Evolutionary conservation across 2,329 filamentous ascomycete genomes (phyloP).

Genomic region (Esteya vermicola): DNA sequence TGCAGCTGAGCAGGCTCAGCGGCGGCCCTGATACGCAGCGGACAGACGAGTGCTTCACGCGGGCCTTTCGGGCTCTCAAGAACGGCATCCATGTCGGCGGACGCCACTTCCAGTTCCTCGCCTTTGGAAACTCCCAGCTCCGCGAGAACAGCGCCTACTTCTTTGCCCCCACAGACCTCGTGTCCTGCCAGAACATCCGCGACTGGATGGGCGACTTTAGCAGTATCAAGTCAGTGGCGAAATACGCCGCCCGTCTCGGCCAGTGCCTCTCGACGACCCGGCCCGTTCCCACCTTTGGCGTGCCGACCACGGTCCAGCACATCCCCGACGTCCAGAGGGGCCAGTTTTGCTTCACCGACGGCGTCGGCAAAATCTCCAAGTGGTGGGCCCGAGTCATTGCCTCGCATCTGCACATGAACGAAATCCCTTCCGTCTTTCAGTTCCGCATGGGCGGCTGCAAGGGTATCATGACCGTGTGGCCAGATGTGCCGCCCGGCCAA

Average conservation of each 20-base stretch:
- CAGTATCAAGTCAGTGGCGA: constrained; percentile 72
- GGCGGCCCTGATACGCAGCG: constrained; percentile 34
- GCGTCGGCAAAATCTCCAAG: constrained; percentile 80
- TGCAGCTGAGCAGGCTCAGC: constrained; percentile 44
- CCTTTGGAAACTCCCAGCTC: constrained; percentile 91
- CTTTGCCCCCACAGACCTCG: constrained; percentile 56
- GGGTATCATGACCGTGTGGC: constrained; percentile 68
- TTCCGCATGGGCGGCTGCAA: constrained; percentile 90
- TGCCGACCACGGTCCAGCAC: constrained; percentile 36
- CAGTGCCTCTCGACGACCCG: constrained; percentile 94
- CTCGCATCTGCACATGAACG: constrained; percentile 49
- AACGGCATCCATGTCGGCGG: constrained; percentile 75
- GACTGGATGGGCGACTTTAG: constrained; percentile 75
- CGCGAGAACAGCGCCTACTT: constrained; percentile 88
- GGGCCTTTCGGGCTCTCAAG: constrained; percentile 55
- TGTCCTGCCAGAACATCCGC: constrained; percentile 65
- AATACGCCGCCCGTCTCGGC: constrained; percentile 75
- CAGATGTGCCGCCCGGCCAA: constrained; percentile 38
- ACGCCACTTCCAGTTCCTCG: constrained; percentile 75
- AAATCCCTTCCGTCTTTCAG: constrained; percentile 70
- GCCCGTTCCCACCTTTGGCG: constrained; percentile 49
- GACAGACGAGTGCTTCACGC: constrained; percentile 58
- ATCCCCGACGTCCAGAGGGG: constrained; percentile 60
- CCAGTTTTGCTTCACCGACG: constrained; percentile 70
- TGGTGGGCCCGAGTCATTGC: constrained; percentile 63